Percentiles rank a stretch among this genome's conserved stretches.
Conservation (phyloP, 257 asterid genomes). For the Linaria vulgaris region DNA sequence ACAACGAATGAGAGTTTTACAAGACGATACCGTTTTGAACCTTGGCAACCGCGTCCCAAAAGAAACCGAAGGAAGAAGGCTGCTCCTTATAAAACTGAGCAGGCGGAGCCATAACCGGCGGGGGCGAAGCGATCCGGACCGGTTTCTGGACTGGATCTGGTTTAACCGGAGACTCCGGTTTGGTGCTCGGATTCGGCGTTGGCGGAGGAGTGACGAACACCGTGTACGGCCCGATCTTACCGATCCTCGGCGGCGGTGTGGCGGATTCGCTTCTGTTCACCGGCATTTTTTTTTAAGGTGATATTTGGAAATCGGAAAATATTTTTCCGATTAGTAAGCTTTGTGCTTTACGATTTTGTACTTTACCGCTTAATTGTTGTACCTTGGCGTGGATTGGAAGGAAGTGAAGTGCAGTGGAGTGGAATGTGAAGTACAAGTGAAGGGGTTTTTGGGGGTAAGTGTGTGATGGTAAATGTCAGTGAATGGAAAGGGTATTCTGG, state of each 20-base stretch:
- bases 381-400: slow-evolving; percentile 28
- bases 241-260: slow-evolving; percentile 83
- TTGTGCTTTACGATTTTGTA: too few species aligned
- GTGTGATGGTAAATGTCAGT: slow-evolving; percentile 17
- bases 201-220: slow-evolving; percentile 93
- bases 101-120: slow-evolving; percentile 93
- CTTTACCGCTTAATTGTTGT: neutral
- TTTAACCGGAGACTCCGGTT: slow-evolving; percentile 44
- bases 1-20: neutral
- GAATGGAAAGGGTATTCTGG: slow-evolving; percentile 18
- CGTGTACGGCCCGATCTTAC: slow-evolving; percentile 99
- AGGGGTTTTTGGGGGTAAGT: too few species aligned
- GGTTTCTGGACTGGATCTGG: slow-evolving; percentile 38
- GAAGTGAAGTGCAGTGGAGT: neutral
- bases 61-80: slow-evolving; percentile 61
- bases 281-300: slow-evolving; percentile 30
- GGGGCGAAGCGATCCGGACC: slow-evolving; percentile 34
- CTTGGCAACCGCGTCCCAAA: slow-evolving; percentile 82
- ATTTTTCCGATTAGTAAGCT: neutral
- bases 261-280: slow-evolving; percentile 39
- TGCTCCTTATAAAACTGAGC: slow-evolving; percentile 54
- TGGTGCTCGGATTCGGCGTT: slow-evolving; percentile 45
- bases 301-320: neutral
- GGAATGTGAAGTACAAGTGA: neutral
- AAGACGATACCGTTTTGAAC: slow-evolving; percentile 66